These are phyloP conservation scores for Paraphoma chrysanthemicola DNA, from an alignment of 2,329 filamentous ascomycete species.

Conservation along the genomic window DNA sequence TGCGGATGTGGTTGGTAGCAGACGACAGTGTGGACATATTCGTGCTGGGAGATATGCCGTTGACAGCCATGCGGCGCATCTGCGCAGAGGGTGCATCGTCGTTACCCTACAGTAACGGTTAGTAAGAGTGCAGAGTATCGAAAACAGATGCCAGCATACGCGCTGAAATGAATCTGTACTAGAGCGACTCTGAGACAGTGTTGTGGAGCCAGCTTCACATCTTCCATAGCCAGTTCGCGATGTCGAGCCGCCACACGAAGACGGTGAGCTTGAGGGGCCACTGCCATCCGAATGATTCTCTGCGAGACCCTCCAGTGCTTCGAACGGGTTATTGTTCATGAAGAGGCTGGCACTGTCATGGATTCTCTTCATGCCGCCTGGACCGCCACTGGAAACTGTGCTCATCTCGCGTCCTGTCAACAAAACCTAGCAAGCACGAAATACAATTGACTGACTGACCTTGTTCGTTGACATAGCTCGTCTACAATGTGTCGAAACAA, in stretches of 20 bases:
- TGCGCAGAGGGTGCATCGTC: not conserved
- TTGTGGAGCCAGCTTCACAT: not conserved
- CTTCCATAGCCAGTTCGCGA: constrained; percentile 4
- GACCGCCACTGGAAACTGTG: constrained; percentile 1
- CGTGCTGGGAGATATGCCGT: constrained; percentile 4
- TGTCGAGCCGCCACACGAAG: constrained; percentile 17
- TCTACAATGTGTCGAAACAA: not conserved
- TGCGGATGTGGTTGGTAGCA: not conserved
- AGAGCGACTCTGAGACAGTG: constrained; percentile 5
- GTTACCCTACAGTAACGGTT: not conserved
- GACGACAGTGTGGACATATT: not conserved
- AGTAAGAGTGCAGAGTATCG: not conserved
- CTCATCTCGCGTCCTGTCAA: constrained; percentile 17
- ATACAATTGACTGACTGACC: constrained; percentile 11
- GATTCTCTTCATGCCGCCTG: not conserved
- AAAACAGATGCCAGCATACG: not conserved
- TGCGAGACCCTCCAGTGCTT: constrained; percentile 3
- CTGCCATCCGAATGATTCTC: constrained; percentile 14
- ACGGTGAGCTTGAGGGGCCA: constrained; percentile 11
- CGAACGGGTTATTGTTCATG: constrained; percentile 8
- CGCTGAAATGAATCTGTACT: not conserved
- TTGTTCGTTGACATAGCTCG: constrained; percentile 2
- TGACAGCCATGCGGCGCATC: not conserved
- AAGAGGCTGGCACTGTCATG: constrained; percentile 4
- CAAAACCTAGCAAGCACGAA: not conserved